Evolutionary conservation across 2,329 filamentous ascomycete genomes (phyloP), one percentile per base, ranked within the genome.

Genomic region (Colletotrichum spinosum): DNA sequence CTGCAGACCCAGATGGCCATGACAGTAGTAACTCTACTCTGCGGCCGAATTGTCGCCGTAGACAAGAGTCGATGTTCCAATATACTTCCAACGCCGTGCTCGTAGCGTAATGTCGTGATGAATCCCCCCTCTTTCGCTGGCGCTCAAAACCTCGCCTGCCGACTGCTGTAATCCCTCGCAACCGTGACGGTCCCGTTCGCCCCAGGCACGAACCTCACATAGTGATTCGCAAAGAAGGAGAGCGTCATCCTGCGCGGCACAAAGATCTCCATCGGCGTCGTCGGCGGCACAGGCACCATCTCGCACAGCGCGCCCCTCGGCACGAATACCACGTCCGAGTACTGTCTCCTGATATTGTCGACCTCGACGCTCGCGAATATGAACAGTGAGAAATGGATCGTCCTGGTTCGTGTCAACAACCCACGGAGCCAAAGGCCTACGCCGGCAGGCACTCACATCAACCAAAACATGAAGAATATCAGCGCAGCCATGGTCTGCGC

Each of bases 141-240:
- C 42, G 1, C 33, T 65, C 64, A 67, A 13, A 67, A 67, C 34
- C 54, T 65, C 38, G 64, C 64, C 45, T 68, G 62, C 13, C 63
- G 56, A 17, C 57, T 67, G 13, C 62, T 67, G 5, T 68, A 68
- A 33, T 68, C 62, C 33, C 67, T 38, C 15, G 67, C 64, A 34
- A 68, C 52, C 12, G 57, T 63, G 1, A 67, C 65, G 8, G 66
- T 68, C 3, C 67, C 67, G 61, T 69, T 55, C 35, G 54, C 66
- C 1, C 54, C 61, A 6, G 66, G 55, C 44, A 67, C 61, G 11
- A 63, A 68, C 6, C 67, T 54, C 35, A 69, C 67, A 41, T 66
- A 69, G 35, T 68, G 67, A 41, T 68, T 68, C 41, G 66, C 67
- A 17, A 65, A 68, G 25, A 56, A 68, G 3, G 61, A 65, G 2